Conservation (phyloP, 2,329 filamentous ascomycete genomes). For the Calonectria henricotiae region DNA sequence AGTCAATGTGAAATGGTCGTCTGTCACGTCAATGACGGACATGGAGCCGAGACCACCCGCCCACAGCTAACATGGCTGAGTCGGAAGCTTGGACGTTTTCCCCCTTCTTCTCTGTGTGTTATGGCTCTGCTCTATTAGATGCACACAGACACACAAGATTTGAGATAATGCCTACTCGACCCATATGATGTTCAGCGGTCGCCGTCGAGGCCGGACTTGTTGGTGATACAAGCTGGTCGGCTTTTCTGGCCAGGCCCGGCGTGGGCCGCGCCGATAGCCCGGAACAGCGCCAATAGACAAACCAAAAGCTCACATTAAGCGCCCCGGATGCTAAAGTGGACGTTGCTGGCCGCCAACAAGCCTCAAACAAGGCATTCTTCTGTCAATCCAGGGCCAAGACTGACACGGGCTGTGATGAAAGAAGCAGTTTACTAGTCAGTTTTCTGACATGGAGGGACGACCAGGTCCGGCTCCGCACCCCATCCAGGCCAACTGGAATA, state of each 20-base stretch:
- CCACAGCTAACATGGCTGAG: slow-evolving; percentile 11
- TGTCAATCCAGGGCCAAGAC: background rate
- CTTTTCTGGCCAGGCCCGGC: slow-evolving; percentile 25
- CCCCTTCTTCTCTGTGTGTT: background rate
- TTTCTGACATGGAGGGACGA: background rate
- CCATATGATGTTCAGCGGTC: background rate
- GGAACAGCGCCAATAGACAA: slow-evolving; percentile 46
- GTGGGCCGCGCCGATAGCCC: slow-evolving; percentile 28
- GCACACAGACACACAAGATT: background rate
- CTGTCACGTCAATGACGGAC: slow-evolving; percentile 21
- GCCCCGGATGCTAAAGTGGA: slow-evolving; percentile 33
- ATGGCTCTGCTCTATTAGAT: background rate
- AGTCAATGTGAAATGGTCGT: slow-evolving; percentile 11
- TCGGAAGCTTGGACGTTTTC: background rate
- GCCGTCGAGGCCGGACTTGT: slow-evolving; percentile 25
- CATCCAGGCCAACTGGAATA: background rate
- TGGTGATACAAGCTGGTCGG: slow-evolving; percentile 22
- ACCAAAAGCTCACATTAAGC: slow-evolving; percentile 48
- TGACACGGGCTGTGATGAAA: slow-evolving; percentile 6
- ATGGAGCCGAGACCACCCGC: slow-evolving; percentile 22
- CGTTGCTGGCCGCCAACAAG: background rate
- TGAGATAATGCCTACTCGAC: slow-evolving; percentile 2
- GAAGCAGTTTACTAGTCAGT: background rate
- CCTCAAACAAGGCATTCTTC: slow-evolving; percentile 39
- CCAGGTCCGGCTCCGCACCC: slow-evolving; percentile 13